These are phyloP conservation scores for Euphorbia peplus DNA, from an alignment of 345 rosid genomes.

Conservation along the genomic window DNA sequence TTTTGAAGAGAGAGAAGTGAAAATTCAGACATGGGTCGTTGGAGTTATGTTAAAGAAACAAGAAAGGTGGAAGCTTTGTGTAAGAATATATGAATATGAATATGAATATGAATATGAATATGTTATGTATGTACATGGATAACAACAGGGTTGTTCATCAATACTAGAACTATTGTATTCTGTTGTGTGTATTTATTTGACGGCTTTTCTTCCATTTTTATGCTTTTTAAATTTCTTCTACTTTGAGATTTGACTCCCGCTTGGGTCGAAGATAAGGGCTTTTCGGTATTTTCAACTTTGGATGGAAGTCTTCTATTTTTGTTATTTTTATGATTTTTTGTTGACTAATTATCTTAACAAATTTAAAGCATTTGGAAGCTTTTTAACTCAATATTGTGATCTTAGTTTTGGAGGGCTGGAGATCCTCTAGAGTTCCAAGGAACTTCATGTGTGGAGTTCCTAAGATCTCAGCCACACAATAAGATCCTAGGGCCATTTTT, in stretches of 20 bases:
- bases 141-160: background rate
- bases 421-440: no score
- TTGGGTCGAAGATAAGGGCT: background rate
- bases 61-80: background rate
- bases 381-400: no score
- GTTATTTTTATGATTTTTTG: no score
- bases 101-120: no score
- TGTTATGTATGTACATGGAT: background rate
- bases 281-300: background rate
- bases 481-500: no score
- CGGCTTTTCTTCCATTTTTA: conserved; percentile 7
- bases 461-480: no score
- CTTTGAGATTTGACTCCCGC: background rate
- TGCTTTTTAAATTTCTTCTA: background rate
- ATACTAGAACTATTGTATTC: conserved; percentile 5
- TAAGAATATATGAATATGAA: no score
- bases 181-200: background rate
- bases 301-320: background rate
- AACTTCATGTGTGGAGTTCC: no score
- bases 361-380: no score
- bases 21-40: conserved; percentile 20
- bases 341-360: no score
- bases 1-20: no score
- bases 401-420: no score
- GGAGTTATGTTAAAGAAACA: conserved; percentile 5